These are phyloP conservation scores for Scopulariopsis brevicaulis DNA, from an alignment of 2,329 filamentous ascomycete genomes.

Conservation along the genomic window DNA sequence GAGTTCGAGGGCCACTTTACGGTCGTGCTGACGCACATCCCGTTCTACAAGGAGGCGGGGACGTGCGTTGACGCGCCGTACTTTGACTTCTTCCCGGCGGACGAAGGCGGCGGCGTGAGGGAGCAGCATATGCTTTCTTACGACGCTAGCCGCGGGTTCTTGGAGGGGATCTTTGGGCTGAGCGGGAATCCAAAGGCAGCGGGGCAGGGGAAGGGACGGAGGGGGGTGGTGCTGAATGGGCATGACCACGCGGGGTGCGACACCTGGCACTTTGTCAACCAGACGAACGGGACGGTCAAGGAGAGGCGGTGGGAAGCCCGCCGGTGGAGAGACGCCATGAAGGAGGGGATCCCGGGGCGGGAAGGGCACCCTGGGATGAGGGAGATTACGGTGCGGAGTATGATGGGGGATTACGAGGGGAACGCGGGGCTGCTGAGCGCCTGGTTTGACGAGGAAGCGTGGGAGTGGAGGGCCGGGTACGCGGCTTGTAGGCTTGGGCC, in stretches of 20 bases:
- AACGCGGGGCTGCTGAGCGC: slow-evolving; percentile 79
- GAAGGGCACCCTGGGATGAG: slow-evolving; percentile 52
- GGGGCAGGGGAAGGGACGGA: slow-evolving; percentile 52
- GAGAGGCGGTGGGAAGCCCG: slow-evolving; percentile 38
- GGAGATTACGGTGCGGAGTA: slow-evolving; percentile 88
- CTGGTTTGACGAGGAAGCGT: slow-evolving; percentile 68
- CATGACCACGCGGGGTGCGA: slow-evolving; percentile 96
- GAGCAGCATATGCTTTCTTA: slow-evolving; percentile 86
- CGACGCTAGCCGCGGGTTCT: slow-evolving; percentile 60
- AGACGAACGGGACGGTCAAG: slow-evolving; percentile 30
- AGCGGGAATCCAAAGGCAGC: slow-evolving; percentile 48
- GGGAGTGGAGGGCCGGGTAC: slow-evolving; percentile 78
- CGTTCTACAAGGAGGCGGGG: slow-evolving; percentile 71
- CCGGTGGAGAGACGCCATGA: slow-evolving; percentile 32
- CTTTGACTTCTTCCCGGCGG: slow-evolving; percentile 62
- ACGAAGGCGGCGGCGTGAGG: slow-evolving; percentile 60
- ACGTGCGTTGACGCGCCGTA: slow-evolving; percentile 76
- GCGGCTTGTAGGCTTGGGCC: slow-evolving; percentile 66
- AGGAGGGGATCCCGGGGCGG: slow-evolving; percentile 25
- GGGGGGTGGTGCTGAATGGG: slow-evolving; percentile 76
- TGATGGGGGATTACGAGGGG: slow-evolving; percentile 96
- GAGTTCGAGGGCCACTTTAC: slow-evolving; percentile 58
- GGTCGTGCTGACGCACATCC: slow-evolving; percentile 82
- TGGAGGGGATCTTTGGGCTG: slow-evolving; percentile 77
- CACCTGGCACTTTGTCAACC: slow-evolving; percentile 70